Evolutionary conservation across 73 alveolate species (phyloP), one percentile per base, ranked within the genome.

Genomic region (Uronychia setigera): DNA sequence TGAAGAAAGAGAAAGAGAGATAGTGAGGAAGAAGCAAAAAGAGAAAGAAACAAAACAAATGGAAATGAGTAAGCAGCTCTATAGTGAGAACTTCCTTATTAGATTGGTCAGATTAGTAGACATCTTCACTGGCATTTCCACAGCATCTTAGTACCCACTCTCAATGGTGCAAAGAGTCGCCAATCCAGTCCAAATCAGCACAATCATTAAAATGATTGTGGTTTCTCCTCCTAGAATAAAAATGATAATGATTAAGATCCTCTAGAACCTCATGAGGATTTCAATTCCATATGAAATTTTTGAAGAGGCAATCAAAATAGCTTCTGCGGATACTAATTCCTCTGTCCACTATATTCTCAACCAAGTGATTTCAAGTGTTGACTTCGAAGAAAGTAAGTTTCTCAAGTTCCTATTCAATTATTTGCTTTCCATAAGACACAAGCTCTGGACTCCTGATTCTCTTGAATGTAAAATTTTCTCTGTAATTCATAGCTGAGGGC

Each of bases 91-190:
- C 14, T 86, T 79, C 87, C 79, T 86, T 58, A 78, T 46, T 79
- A 86, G 87, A 79, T 60, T 86, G 9, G 82, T 86, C 29, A 33
- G 92, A 35, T 46, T 86, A 0, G 87, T 86, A 1, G 92, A 86
- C 58, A 32, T 86, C 33, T 86, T 86, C 92, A 86, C 92, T 9
- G 31, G 82, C 35, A 86, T 86, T 28, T 85, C 92, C 9, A 86
- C 87, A 30, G 33, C 67, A 33, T 34, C 82, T 46, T 82, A 78
- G 28, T 79, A 86, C 58, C 92, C 92, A 11, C 79, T 86, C n/a
- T 79, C 87, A 1, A 86, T 86, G 92, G 94, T 88, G 57, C 81
- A 82, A 33, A 88, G 89, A 78, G 94, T 88, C 9, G 94, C 94
- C 25, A 88, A 87, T 29, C 91, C 94, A 29, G 31, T 59, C 57